Evolutionary conservation across 768 basidiomycete species (phyloP).

Genomic region (Psilocybe azurescens): DNA sequence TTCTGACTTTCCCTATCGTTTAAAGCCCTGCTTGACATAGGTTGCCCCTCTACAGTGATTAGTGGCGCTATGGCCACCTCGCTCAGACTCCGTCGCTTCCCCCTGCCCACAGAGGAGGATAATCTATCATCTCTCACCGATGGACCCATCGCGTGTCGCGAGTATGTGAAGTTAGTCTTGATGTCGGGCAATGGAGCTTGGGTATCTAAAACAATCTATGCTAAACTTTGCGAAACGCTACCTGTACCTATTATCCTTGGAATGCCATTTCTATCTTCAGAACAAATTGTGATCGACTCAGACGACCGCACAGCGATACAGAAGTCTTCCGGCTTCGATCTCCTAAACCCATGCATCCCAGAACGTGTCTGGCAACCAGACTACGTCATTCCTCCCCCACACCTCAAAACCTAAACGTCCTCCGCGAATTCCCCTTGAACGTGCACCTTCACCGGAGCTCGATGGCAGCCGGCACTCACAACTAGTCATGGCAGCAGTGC

Average conservation of each 20-base stretch:
- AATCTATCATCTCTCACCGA: conserved; percentile 22
- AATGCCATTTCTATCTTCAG: conserved; percentile 10
- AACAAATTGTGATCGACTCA: neutral
- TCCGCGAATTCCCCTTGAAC: no score
- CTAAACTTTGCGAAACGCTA: conserved; percentile 19
- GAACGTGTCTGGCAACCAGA: neutral
- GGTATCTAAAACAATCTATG: conserved; percentile 17
- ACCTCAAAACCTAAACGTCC: no score
- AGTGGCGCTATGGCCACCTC: conserved; percentile 9
- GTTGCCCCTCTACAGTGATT: conserved; percentile 29
- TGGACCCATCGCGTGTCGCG: conserved; percentile 16
- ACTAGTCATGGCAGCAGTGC: no score
- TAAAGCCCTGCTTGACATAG: conserved; percentile 21
- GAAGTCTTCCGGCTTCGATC: neutral
- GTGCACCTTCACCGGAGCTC: no score
- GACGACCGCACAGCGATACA: neutral
- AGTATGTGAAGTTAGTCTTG: conserved; percentile 25
- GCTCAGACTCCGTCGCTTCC: conserved; percentile 19
- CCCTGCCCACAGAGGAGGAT: conserved; percentile 22
- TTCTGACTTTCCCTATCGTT: neutral
- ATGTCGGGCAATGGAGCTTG: conserved; percentile 21
- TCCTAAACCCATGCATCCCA: neutral
- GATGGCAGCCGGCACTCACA: no score
- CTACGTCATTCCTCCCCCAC: neutral
- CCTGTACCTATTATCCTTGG: conserved; percentile 30